Evolutionary conservation across 140 eudicot species (phyloP).

Genomic region (Stevia rebaudiana): DNA sequence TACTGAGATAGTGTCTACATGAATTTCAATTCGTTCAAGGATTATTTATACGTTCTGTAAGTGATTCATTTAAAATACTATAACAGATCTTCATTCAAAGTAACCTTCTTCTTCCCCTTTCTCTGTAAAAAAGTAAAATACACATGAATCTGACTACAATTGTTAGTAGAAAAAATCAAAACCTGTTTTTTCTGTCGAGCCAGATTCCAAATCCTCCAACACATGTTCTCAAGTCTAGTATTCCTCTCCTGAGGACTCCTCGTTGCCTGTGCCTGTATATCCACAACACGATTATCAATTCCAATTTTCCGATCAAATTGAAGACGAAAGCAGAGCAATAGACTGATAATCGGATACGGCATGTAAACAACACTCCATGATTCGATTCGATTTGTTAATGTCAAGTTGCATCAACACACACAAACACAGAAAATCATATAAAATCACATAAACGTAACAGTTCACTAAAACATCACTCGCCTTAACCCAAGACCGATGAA

Average conservation of each 20-base stretch:
- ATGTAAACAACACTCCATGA: background rate
- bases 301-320: background rate
- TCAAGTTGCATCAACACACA: constrained; percentile 1
- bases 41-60: background rate
- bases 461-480: constrained; percentile 20
- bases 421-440: background rate
- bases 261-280: constrained; percentile 82
- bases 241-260: constrained; percentile 99
- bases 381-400: background rate
- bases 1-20: too few species aligned
- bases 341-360: background rate
- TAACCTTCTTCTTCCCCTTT: background rate
- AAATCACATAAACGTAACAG: background rate
- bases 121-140: background rate
- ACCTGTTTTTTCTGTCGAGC: constrained; percentile 99
- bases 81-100: background rate
- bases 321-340: constrained; percentile 6
- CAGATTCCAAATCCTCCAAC: constrained; percentile 99
- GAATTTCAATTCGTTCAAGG: background rate
- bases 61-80: background rate
- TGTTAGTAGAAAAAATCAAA: background rate
- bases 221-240: constrained; percentile 94
- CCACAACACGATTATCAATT: background rate
- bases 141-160: background rate
- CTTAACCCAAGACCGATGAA: constrained; percentile 88